Percentiles rank a stretch among this genome's conserved stretches.
These are phyloP conservation scores for Zymoseptoria tritici DNA, from an alignment of 2,329 filamentous ascomycete genomes.

Conservation along the genomic window DNA sequence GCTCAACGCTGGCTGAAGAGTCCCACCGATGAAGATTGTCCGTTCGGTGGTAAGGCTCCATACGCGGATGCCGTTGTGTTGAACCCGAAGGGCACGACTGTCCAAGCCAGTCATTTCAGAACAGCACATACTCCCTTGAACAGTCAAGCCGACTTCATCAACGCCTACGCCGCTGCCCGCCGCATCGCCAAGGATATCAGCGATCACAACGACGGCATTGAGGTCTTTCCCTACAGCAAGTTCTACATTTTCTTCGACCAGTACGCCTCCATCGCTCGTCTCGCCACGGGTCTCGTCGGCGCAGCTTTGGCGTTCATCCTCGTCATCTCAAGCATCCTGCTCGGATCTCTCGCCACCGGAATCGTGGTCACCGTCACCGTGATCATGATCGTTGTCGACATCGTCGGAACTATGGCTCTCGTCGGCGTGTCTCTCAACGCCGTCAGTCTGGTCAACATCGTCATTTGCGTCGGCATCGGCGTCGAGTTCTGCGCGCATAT, in stretches of 20 bases:
- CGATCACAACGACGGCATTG: conserved; percentile 59
- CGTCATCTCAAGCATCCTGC: conserved; percentile 65
- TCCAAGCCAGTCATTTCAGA: conserved; percentile 83
- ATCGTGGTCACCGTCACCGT: conserved; percentile 79
- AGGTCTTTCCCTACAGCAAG: conserved; percentile 93
- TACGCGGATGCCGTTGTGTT: conserved; percentile 81
- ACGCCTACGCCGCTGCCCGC: conserved; percentile 78
- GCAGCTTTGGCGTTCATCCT: conserved; percentile 83
- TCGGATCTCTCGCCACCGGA: conserved; percentile 78
- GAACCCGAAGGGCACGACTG: conserved; percentile 57
- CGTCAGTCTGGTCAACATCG: conserved; percentile 87
- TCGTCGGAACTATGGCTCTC: conserved; percentile 90
- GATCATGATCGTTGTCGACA: conserved; percentile 86
- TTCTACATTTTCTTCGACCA: conserved; percentile 99
- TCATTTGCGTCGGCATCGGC: conserved; percentile 93
- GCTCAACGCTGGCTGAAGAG: conserved; percentile 73
- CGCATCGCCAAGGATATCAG: conserved; percentile 76
- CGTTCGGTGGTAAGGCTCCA: conserved; percentile 77
- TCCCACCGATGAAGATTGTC: conserved; percentile 75
- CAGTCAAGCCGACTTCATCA: conserved; percentile 87
- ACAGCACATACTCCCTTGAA: conserved; percentile 80
- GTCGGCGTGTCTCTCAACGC: conserved; percentile 87
- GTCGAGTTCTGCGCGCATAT: conserved; percentile 98
- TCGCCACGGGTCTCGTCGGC: conserved; percentile 72
- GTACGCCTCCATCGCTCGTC: conserved; percentile 73